phyloP scores from a whole-genome alignment of 2,329 filamentous ascomycete species.

The Hymenoscyphus fraxineus region DNA sequence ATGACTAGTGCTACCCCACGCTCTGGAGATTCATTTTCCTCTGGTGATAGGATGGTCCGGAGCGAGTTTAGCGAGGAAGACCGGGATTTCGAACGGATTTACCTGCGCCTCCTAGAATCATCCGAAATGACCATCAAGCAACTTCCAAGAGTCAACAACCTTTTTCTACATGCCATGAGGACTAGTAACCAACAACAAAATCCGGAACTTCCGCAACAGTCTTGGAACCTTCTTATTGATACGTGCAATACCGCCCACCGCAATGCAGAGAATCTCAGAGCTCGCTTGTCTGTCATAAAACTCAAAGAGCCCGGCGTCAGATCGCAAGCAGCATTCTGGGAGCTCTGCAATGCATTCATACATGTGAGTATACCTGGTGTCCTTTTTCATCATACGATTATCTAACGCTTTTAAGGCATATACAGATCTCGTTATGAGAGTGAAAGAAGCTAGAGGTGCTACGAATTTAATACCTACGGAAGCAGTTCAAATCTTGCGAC shows the following conservation, averaged over 20 bases:
- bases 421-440: constrained; percentile 59
- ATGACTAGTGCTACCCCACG: constrained; percentile 61
- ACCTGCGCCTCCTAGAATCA: constrained; percentile 68
- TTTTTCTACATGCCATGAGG: constrained; percentile 62
- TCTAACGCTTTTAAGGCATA: constrained; percentile 48
- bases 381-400: constrained; percentile 21
- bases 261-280: constrained; percentile 69
- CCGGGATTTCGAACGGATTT: constrained; percentile 76
- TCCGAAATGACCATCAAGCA: constrained; percentile 70
- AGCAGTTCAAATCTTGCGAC: constrained; percentile 69
- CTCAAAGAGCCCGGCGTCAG: constrained; percentile 78
- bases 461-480: constrained; percentile 56
- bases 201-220: constrained; percentile 56
- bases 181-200: constrained; percentile 58
- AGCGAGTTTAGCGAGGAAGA: constrained; percentile 72
- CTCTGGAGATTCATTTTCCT: constrained; percentile 76
- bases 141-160: constrained; percentile 65
- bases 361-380: constrained; percentile 35
- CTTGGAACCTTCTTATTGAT: constrained; percentile 68
- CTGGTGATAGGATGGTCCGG: constrained; percentile 38
- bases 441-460: constrained; percentile 50
- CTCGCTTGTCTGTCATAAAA: constrained; percentile 73
- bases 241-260: constrained; percentile 69
- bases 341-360: constrained; percentile 71
- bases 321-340: constrained; percentile 59